A percentile compares a stretch with the other conserved stretches of the same genome.
Evolutionary conservation across 495 filamentous ascomycete genomes (phyloP).

Genomic region (Aspergillus leporis): DNA sequence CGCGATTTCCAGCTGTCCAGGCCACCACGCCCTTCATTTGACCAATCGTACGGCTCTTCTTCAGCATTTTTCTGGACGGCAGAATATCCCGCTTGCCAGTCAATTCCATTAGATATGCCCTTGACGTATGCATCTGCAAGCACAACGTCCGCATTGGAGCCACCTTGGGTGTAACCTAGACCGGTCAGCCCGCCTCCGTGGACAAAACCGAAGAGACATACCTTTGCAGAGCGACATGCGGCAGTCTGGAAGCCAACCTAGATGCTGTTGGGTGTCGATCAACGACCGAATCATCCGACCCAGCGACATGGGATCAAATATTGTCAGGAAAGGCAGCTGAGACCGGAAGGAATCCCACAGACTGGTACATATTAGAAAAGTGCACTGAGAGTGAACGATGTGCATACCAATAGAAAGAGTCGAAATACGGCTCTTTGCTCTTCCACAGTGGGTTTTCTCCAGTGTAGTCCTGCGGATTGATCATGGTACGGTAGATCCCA

Average conservation of each 20-base stretch:
- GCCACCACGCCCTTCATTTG: conserved; percentile 73
- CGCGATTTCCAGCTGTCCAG: conserved; percentile 67
- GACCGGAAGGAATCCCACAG: conserved; percentile 66
- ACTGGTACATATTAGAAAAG: conserved; percentile 26
- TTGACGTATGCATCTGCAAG: conserved; percentile 77
- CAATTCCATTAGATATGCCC: conserved; percentile 57
- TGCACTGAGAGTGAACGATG: neutral
- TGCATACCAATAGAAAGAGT: conserved; percentile 54
- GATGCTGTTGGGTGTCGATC: conserved; percentile 70
- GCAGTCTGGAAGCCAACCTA: conserved; percentile 68
- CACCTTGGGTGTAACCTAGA: conserved; percentile 62
- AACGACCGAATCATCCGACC: conserved; percentile 66
- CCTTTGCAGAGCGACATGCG: conserved; percentile 74
- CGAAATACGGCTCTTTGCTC: conserved; percentile 65
- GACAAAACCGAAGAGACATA: conserved; percentile 7
- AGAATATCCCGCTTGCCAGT: conserved; percentile 68
- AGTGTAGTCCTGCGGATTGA: conserved; percentile 72
- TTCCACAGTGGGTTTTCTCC: conserved; percentile 73
- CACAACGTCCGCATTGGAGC: conserved; percentile 74
- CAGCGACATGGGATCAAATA: conserved; percentile 62
- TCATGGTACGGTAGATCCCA: conserved; percentile 56
- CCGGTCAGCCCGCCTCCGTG: neutral
- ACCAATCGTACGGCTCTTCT: conserved; percentile 63
- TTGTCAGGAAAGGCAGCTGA: conserved; percentile 63
- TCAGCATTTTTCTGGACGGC: conserved; percentile 73